These are phyloP conservation scores for Syzygium malaccense DNA, from an alignment of 441 rosid genomes.

Conservation along the genomic window DNA sequence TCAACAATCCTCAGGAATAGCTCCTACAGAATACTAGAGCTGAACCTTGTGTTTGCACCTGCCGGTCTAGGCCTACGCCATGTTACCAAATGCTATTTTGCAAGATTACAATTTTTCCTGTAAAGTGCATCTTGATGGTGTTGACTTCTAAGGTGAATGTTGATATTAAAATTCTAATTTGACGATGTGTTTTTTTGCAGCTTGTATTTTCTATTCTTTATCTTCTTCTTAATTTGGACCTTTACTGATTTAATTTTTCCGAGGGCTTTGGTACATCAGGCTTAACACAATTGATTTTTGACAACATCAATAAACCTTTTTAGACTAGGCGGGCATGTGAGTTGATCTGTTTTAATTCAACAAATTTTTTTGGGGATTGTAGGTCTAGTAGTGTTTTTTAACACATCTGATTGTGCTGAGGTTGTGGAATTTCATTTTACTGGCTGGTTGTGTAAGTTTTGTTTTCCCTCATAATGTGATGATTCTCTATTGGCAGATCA, in stretches of 20 bases:
- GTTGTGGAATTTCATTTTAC: neutral
- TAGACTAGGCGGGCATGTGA: neutral
- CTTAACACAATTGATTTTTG: neutral
- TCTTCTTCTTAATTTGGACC: neutral
- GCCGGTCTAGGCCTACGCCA: neutral
- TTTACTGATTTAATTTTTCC: neutral
- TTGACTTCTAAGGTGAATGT: neutral
- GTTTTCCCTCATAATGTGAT: neutral
- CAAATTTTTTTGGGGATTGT: neutral
- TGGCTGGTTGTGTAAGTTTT: neutral
- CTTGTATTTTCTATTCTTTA: neutral
- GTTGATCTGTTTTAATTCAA: neutral
- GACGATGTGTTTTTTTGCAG: neutral
- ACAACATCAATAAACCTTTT: neutral
- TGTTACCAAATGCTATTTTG: neutral
- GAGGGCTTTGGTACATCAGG: neutral
- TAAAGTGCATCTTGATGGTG: neutral
- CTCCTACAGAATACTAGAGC: neutral
- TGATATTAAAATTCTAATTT: neutral
- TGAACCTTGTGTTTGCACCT: neutral
- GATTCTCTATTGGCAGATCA: slow-evolving; percentile 48
- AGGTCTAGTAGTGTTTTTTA: neutral
- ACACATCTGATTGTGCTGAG: neutral
- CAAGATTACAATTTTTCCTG: neutral
- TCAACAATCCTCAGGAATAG: neutral